These are phyloP conservation scores for Arthrobotrys entomopaga DNA, from an alignment of 2,329 filamentous ascomycete genomes.

Conservation along the genomic window DNA sequence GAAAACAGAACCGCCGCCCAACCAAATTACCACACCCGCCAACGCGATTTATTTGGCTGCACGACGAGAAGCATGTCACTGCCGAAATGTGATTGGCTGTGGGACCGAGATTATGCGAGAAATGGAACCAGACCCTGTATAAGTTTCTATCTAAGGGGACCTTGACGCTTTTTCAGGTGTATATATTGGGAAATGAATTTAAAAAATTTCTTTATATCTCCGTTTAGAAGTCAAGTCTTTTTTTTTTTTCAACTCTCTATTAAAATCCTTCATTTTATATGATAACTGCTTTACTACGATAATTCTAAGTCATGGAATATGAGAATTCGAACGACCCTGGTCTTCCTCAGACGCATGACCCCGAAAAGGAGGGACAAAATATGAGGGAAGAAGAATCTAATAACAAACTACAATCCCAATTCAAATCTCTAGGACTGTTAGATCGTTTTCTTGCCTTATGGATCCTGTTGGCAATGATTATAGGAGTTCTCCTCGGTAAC, in stretches of 20 bases:
- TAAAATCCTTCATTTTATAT: too few relatives aligned
- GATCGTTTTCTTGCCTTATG: slow-evolving; percentile 74
- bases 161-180: too few relatives aligned
- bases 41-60: too few relatives aligned
- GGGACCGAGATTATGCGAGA: not conserved
- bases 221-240: not conserved
- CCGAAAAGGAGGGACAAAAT: not conserved
- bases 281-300: not conserved
- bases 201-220: not conserved
- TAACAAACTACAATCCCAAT: slow-evolving; percentile 62
- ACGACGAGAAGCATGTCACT: not conserved
- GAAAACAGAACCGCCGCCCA: too few relatives aligned
- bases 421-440: slow-evolving; percentile 69
- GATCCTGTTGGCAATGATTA: slow-evolving; percentile 81
- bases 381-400: not conserved
- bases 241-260: too few relatives aligned
- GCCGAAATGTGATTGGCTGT: not conserved
- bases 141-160: not conserved
- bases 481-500: slow-evolving; percentile 80
- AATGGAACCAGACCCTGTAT: not conserved
- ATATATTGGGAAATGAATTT: not conserved
- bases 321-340: not conserved
- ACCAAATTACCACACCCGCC: too few relatives aligned
- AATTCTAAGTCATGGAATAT: not conserved
- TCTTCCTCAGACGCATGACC: not conserved